Evolutionary conservation across 2,329 filamentous ascomycete genomes (phyloP).

Genomic region (Pseudocercospora fuligena): DNA sequence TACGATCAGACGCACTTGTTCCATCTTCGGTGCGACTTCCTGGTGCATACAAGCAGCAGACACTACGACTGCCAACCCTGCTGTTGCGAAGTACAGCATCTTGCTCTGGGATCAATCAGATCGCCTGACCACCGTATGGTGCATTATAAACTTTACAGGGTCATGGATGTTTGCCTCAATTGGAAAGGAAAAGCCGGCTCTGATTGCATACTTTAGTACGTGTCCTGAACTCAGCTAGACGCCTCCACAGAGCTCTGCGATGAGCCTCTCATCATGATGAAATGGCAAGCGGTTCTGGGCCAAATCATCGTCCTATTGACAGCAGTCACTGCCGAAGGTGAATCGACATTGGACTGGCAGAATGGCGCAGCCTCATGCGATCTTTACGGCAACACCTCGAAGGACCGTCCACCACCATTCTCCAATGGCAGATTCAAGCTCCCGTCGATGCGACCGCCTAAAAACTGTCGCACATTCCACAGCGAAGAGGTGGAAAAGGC

Average conservation of each 20-base stretch:
- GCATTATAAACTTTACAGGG: background rate
- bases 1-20: background rate
- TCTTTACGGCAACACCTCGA: conserved; percentile 45
- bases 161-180: background rate
- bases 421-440: conserved; percentile 49
- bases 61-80: too few species aligned
- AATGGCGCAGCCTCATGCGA: conserved; percentile 1
- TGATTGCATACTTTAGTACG: background rate
- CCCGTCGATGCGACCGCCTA: conserved; percentile 47
- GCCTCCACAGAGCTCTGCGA: background rate
- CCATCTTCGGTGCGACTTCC: background rate
- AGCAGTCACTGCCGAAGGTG: background rate
- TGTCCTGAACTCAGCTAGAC: background rate
- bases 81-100: too few species aligned
- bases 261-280: background rate
- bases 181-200: background rate
- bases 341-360: background rate
- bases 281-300: background rate
- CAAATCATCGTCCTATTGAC: background rate
- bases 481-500: conserved; percentile 43
- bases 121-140: background rate
- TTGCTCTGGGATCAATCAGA: background rate
- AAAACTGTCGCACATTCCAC: conserved; percentile 49
- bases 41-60: background rate
- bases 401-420: conserved; percentile 45